Conservation (phyloP, 1,284 basidiomycete genomes). For the Fomitopsis betulina region DNA sequence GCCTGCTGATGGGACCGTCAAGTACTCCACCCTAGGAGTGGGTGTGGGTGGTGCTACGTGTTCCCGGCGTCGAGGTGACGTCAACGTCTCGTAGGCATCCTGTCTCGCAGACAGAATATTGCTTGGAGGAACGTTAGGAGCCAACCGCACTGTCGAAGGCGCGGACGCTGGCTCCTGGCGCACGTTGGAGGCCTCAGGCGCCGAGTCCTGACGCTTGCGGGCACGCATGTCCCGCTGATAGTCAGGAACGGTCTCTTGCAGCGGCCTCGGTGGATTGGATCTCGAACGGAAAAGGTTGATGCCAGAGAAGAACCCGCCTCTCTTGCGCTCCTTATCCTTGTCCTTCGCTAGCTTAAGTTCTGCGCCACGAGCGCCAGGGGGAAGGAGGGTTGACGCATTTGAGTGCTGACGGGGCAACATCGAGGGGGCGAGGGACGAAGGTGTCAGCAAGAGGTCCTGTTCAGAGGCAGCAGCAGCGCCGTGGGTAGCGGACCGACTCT, state of each 20-base stretch:
- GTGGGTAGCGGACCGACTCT: constrained; percentile 16
- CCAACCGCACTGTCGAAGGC: background rate
- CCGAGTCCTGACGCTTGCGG: constrained; percentile 21
- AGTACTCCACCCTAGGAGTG: background rate
- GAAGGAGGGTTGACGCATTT: constrained; percentile 5
- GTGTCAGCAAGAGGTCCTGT: constrained; percentile 24
- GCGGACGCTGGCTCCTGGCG: constrained; percentile 12
- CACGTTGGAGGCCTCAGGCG: background rate
- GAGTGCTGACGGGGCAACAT: constrained; percentile 17
- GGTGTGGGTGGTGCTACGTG: background rate
- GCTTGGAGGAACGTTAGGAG: background rate
- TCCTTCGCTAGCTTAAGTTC: constrained; percentile 18
- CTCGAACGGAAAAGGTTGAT: constrained; percentile 32
- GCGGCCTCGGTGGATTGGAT: constrained; percentile 29
- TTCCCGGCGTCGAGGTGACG: background rate
- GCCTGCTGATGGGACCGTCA: constrained; percentile 1
- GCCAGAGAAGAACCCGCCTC: constrained; percentile 24
- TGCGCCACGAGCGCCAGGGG: constrained; percentile 8
- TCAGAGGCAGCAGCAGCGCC: constrained; percentile 14
- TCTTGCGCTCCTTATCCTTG: constrained; percentile 24
- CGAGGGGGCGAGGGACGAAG: constrained; percentile 27
- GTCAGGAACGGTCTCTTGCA: constrained; percentile 18
- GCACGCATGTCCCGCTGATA: constrained; percentile 10
- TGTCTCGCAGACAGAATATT: constrained; percentile 10
- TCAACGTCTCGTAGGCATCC: background rate